Evolutionary conservation across 768 basidiomycete species (phyloP).

Genomic region (Amanita molliuscula): DNA sequence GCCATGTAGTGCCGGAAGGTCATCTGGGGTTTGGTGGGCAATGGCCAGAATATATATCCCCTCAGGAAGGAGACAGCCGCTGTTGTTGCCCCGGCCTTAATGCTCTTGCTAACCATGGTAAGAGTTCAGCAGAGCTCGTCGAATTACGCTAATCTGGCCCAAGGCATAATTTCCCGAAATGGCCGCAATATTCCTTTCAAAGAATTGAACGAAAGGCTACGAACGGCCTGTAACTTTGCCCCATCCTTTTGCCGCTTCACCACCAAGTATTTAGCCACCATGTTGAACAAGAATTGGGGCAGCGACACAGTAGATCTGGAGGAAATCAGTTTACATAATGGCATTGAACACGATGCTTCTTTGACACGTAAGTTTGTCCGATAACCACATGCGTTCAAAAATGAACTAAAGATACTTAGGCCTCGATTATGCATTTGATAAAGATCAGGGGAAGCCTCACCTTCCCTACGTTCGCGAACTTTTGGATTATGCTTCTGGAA

Average conservation of each 20-base stretch:
- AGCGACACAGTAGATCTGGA: conserved; percentile 54
- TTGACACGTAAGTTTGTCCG: conserved; percentile 41
- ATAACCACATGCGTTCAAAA: neutral
- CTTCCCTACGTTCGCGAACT: conserved; percentile 27
- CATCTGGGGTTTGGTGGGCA: conserved; percentile 45
- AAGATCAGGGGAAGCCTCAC: conserved; percentile 27
- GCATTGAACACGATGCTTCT: conserved; percentile 65
- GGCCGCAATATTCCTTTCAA: conserved; percentile 62
- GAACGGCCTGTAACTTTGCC: conserved; percentile 58
- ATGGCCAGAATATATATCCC: conserved; percentile 60
- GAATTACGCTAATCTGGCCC: neutral
- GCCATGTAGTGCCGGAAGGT: conserved; percentile 45
- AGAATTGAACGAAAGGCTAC: conserved; percentile 31
- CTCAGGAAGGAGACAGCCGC: conserved; percentile 56
- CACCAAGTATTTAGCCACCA: conserved; percentile 45
- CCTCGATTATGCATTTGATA: conserved; percentile 31
- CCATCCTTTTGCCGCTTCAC: conserved; percentile 60
- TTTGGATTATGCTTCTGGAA: conserved; percentile 30
- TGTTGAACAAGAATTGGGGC: conserved; percentile 45
- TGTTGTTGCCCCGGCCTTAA: conserved; percentile 70
- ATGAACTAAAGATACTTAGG: conserved; percentile 25
- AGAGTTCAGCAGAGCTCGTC: conserved; percentile 6
- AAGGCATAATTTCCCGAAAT: conserved; percentile 54
- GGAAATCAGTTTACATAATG: conserved; percentile 65
- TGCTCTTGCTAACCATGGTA: conserved; percentile 78